Conservation (phyloP, 1,284 basidiomycete genomes). For the Leccinum holopus region DNA sequence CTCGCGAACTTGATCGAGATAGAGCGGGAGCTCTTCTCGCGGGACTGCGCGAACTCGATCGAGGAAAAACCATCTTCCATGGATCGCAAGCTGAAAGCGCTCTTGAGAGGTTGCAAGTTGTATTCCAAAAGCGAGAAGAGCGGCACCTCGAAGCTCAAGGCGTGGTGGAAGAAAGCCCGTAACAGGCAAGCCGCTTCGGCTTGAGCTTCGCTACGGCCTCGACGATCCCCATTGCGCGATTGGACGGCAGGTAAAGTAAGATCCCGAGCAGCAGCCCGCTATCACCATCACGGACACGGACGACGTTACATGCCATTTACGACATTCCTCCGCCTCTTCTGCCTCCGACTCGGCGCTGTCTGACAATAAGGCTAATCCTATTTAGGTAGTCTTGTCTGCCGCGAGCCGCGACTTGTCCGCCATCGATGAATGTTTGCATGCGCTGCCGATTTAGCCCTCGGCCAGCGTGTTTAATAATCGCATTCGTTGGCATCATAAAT, state of each 20-base stretch:
- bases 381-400: conserved; percentile 46
- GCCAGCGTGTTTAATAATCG: too few species aligned
- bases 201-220: conserved; percentile 40
- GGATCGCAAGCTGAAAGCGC: conserved; percentile 37
- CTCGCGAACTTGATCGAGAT: conserved; percentile 39
- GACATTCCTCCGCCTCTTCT: conserved; percentile 3
- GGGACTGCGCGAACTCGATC: conserved; percentile 25
- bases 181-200: conserved; percentile 36
- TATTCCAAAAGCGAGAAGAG: conserved; percentile 37
- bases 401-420: conserved; percentile 54
- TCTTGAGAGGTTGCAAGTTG: conserved; percentile 41
- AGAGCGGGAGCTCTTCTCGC: conserved; percentile 37
- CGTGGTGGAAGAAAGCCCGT: conserved; percentile 63
- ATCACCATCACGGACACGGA: conserved; percentile 29
- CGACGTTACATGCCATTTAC: conserved; percentile 21
- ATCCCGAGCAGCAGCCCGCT: conserved; percentile 15
- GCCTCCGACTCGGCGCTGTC: conserved; percentile 9
- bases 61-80: conserved; percentile 34
- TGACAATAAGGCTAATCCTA: conserved; percentile 28
- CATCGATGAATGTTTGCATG: conserved; percentile 43
- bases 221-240: conserved; percentile 38
- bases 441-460: neutral
- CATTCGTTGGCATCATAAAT: neutral
- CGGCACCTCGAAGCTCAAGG: conserved; percentile 50
- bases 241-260: conserved; percentile 38